A percentile compares a stretch with the other conserved stretches of the same genome.
These are phyloP conservation scores for Withania somnifera DNA, from an alignment of 305 asterid genomes.

Conservation along the genomic window DNA sequence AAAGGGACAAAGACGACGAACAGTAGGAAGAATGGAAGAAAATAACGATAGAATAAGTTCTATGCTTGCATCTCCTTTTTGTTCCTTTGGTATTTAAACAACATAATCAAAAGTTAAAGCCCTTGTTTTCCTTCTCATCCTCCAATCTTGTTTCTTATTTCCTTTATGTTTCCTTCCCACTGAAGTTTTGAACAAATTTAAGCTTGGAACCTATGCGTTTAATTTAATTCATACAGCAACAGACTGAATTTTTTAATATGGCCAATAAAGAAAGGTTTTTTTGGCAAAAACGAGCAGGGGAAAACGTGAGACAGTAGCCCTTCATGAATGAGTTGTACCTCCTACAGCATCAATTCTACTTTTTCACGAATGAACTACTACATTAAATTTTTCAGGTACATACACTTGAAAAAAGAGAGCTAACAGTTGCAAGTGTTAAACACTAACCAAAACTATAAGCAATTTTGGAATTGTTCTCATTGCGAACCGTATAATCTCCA, in stretches of 20 bases:
- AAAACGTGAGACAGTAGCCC: not conserved
- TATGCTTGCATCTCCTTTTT: not conserved
- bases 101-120: not conserved
- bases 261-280: not conserved
- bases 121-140: not conserved
- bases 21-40: not conserved
- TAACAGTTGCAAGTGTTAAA: not conserved
- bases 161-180: not conserved
- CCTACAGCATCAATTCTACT: not conserved
- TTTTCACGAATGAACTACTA: not conserved
- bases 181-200: not conserved
- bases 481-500: constrained; percentile 62
- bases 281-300: not conserved
- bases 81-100: not conserved
- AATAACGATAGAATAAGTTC: not conserved
- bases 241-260: not conserved
- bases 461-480: constrained; percentile 52
- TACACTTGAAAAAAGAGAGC: not conserved
- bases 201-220: not conserved
- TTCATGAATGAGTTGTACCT: not conserved
- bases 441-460: constrained; percentile 52
- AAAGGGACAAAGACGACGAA: not conserved
- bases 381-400: not conserved
- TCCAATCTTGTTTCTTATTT: not conserved
- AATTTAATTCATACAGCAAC: not conserved